A percentile compares a stretch with the other conserved stretches of the same genome.
phyloP scores from a whole-genome alignment of 768 basidiomycete genomes.

The Boletus bicolor region DNA sequence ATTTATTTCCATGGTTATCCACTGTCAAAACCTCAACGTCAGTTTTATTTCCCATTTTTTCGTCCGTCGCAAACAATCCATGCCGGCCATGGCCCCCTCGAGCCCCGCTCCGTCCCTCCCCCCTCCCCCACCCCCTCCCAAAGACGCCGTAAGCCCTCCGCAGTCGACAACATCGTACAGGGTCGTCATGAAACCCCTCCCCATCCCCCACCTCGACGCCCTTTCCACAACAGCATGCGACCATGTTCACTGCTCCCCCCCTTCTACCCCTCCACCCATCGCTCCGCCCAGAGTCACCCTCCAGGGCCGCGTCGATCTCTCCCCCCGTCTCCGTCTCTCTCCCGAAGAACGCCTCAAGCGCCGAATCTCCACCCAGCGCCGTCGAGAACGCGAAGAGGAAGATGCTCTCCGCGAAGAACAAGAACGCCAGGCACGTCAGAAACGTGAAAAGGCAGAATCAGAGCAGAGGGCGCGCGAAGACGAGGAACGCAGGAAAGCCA shows the following conservation, averaged over 20 bases:
- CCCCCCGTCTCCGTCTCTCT: conserved; percentile 13
- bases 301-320: conserved; percentile 3
- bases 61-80: conserved; percentile 16
- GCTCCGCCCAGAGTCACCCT: neutral
- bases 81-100: conserved; percentile 1
- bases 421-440: conserved; percentile 35
- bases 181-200: conserved; percentile 21
- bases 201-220: conserved; percentile 13
- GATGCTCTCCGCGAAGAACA: conserved; percentile 44
- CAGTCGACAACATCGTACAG: neutral
- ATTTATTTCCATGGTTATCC: conserved; percentile 12
- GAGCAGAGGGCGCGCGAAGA: conserved; percentile 38
- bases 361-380: conserved; percentile 19
- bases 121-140: conserved; percentile 24
- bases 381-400: conserved; percentile 38
- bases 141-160: conserved; percentile 5
- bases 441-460: conserved; percentile 18
- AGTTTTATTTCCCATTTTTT: conserved; percentile 13
- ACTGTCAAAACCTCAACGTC: conserved; percentile 9
- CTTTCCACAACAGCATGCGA: neutral
- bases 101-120: conserved; percentile 2
- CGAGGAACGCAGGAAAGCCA: conserved; percentile 38
- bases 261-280: conserved; percentile 5
- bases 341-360: conserved; percentile 29
- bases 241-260: neutral